Base-by-base conservation (phyloP, 495 filamentous ascomycete genomes). In the Aspergillus panamensis region DNA sequence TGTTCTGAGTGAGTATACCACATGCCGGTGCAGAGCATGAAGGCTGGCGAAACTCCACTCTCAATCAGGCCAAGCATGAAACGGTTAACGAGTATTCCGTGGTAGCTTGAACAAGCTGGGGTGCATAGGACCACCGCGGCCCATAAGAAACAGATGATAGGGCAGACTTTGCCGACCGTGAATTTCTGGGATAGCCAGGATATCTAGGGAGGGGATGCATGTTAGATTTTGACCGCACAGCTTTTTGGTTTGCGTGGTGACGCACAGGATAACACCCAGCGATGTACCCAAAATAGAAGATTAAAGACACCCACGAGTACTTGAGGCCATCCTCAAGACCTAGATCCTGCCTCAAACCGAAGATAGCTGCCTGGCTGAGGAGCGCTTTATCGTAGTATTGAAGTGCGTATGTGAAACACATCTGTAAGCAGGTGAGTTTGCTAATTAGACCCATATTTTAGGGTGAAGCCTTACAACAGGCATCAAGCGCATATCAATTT, bases 241-340 rank as follows among this genome's bases (percentile, higher is more conserved):
- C 7, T n/a, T 1, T 44, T 44, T 8, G 8, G 40, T 13, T 13
- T n/a, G 40, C 40, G 13, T 17, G 51, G 43, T 0, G 14, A 42
- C 48, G 16, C 19, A 60, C 57, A 8, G 57, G 51, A 31, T 60
- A 60, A 16, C 51, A 54, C 3, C 57, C 50, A 7, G 51, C 51
- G 3, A 60, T 55, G n/a, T 55, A 60, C 4, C 57, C 51, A 45
- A 54, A 60, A 20, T 60, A 60, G 51, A 60, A 60, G 57, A 60
- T 29, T 40, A 60, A 20, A 3, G 53, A 49, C 17, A 49, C 44
- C 44, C 44, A 49, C 1, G 57, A 60, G 33, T 60, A 60, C n/a
- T 49, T 54, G 4, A 60, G 32, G 0, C 57, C 51, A 16, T 60
- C 51, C 14, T 49, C 13, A 19, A 60, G 20, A 13, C 33, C 57